phyloP scores from a whole-genome alignment of 768 basidiomycete genomes.

The Calocybe indica region DNA sequence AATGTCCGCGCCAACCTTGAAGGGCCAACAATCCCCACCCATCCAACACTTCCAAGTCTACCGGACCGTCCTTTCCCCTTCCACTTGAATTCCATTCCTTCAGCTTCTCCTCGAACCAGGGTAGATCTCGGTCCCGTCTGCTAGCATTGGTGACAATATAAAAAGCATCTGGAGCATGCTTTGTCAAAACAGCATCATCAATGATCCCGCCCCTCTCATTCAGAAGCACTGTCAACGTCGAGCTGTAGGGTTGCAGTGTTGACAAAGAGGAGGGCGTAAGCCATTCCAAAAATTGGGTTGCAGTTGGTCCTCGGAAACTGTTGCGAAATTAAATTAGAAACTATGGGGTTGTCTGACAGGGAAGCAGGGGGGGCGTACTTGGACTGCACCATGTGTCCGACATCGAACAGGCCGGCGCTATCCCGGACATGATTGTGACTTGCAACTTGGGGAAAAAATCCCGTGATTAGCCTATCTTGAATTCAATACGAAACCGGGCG shows the following conservation, averaged over 20 bases:
- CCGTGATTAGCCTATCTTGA: neutral
- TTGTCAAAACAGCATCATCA: conserved; percentile 91
- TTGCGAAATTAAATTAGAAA: neutral
- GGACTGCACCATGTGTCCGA: conserved; percentile 97
- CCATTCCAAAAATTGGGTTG: conserved; percentile 79
- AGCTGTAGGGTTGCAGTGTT: conserved; percentile 62
- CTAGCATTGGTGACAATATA: conserved; percentile 98
- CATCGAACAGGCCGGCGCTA: conserved; percentile 87
- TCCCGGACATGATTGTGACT: conserved; percentile 87
- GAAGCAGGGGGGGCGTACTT: conserved; percentile 42
- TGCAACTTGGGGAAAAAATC: conserved; percentile 46
- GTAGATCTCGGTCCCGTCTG: conserved; percentile 71
- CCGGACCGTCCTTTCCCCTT: conserved; percentile 47
- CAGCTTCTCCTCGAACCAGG: conserved; percentile 67
- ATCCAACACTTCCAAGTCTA: conserved; percentile 78
- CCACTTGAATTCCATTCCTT: conserved; percentile 72
- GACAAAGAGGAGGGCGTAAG: conserved; percentile 82
- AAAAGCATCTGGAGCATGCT: conserved; percentile 71
- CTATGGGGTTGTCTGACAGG: neutral
- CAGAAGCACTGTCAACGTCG: conserved; percentile 84
- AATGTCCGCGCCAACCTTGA: conserved; percentile 56
- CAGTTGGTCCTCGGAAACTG: conserved; percentile 79
- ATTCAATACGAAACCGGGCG: no score
- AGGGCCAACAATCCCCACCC: conserved; percentile 86
- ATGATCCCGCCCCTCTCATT: conserved; percentile 92